Evolutionary conservation across 2,329 filamentous ascomycete genomes (phyloP).

Genomic region (Aspergillus ibericus): DNA sequence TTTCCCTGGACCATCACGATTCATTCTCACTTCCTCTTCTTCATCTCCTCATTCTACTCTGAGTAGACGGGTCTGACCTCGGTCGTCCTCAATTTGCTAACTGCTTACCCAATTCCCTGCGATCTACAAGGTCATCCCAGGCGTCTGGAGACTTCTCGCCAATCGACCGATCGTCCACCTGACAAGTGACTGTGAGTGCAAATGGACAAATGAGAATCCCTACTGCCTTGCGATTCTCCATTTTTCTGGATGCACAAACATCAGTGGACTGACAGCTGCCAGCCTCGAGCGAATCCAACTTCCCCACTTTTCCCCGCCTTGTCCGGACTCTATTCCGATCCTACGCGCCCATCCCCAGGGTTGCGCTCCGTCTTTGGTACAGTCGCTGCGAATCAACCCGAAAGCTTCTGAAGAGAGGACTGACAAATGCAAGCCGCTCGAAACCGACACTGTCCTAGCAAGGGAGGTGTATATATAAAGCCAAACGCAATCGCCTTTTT

Average conservation of each 20-base stretch:
- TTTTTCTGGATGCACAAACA: constrained; percentile 10
- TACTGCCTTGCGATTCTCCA: constrained; percentile 1
- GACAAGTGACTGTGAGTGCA: constrained; percentile 15
- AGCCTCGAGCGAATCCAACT: constrained; percentile 3
- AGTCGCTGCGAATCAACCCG: constrained; percentile 6
- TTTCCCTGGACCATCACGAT: not conserved
- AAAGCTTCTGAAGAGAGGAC: constrained; percentile 9
- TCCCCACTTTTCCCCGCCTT: constrained; percentile 34
- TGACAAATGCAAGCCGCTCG: constrained; percentile 4
- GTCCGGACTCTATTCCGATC: constrained; percentile 19
- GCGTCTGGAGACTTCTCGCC: not conserved
- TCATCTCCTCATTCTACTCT: not conserved
- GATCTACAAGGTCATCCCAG: not conserved
- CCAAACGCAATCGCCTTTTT: not conserved
- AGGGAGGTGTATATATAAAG: constrained; percentile 12
- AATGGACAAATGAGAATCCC: constrained; percentile 7
- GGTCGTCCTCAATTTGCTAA: not conserved
- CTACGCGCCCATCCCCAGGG: constrained; percentile 6
- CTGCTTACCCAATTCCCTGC: not conserved
- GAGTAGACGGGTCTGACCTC: not conserved
- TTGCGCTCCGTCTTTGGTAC: constrained; percentile 10
- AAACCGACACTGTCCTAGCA: not conserved
- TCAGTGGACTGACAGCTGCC: constrained; percentile 10
- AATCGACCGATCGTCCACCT: constrained; percentile 11
- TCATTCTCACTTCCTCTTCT: not conserved